phyloP scores from a whole-genome alignment of 495 filamentous ascomycete species.

The Emericellopsis terricola region DNA sequence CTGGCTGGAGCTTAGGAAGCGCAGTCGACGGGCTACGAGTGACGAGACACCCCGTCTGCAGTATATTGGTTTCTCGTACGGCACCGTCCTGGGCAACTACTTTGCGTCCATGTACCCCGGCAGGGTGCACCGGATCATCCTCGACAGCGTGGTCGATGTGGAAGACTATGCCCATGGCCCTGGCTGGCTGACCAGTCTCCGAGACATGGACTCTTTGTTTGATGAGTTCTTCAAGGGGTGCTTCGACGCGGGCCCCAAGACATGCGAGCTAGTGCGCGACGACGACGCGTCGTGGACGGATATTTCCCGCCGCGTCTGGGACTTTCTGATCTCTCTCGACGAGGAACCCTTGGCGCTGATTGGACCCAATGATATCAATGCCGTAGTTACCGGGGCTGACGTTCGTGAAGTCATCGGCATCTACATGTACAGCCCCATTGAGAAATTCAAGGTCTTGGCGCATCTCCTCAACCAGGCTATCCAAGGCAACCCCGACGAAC shows the following conservation, averaged over 20 bases:
- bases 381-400: slow-evolving; percentile 19
- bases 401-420: slow-evolving; percentile 15
- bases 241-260: slow-evolving; percentile 17
- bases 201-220: slow-evolving; percentile 31
- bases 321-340: not conserved
- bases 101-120: slow-evolving; percentile 26
- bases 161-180: slow-evolving; percentile 11
- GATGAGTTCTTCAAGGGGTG: slow-evolving; percentile 30
- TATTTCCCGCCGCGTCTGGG: not conserved
- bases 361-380: slow-evolving; percentile 18
- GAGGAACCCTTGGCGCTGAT: slow-evolving; percentile 6
- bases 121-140: slow-evolving; percentile 18
- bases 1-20: not conserved
- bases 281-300: no score
- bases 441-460: slow-evolving; percentile 8
- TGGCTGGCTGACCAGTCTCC: slow-evolving; percentile 21
- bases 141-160: slow-evolving; percentile 19
- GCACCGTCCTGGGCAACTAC: slow-evolving; percentile 36
- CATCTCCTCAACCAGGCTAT: slow-evolving; percentile 18
- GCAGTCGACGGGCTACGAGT: not conserved
- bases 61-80: slow-evolving; percentile 47
- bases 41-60: slow-evolving; percentile 13
- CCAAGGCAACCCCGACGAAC: slow-evolving; percentile 6
- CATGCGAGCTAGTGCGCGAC: slow-evolving; percentile 25
- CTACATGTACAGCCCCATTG: slow-evolving; percentile 7